Evolutionary conservation across 805 yeast species (phyloP).

Genomic region (Ogataea angusta): DNA sequence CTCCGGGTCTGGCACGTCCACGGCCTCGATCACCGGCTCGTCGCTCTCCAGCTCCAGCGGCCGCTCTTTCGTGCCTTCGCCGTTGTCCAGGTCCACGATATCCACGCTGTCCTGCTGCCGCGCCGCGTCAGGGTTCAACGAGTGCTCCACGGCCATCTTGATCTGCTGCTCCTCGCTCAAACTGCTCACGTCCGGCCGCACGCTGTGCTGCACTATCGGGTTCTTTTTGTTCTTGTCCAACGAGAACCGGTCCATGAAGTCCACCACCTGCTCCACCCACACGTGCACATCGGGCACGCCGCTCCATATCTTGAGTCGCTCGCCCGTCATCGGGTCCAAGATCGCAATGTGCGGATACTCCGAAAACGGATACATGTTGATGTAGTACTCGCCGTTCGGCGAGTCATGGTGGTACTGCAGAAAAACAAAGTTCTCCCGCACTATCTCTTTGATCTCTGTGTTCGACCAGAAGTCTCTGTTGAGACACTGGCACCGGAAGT

Average conservation of each 20-base stretch:
- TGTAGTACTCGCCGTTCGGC: slow-evolving; percentile 66
- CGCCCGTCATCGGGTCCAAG: slow-evolving; percentile 94
- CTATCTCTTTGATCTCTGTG: slow-evolving; percentile 55
- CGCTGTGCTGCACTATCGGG: slow-evolving; percentile 62
- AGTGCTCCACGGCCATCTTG: slow-evolving; percentile 68
- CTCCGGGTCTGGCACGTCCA: slow-evolving; percentile 61
- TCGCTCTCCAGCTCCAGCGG: slow-evolving; percentile 5
- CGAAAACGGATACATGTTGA: slow-evolving; percentile 66
- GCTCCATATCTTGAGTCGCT: slow-evolving; percentile 76
- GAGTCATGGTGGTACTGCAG: slow-evolving; percentile 83
- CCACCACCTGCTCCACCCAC: slow-evolving; percentile 67
- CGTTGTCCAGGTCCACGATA: slow-evolving; percentile 21
- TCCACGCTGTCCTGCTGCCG: slow-evolving; percentile 30
- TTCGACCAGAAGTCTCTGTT: slow-evolving; percentile 94
- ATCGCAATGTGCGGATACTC: slow-evolving; percentile 87
- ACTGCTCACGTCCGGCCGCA: slow-evolving; percentile 56
- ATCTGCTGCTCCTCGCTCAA: slow-evolving; percentile 83
- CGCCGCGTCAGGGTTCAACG: slow-evolving; percentile 34
- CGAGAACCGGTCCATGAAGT: slow-evolving; percentile 64
- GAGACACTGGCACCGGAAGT: slow-evolving; percentile 83
- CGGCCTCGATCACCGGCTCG: slow-evolving; percentile 16
- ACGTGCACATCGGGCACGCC: slow-evolving; percentile 56
- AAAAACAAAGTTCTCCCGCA: slow-evolving; percentile 70
- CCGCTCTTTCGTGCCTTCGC: slow-evolving; percentile 5
- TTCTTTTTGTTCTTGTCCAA: slow-evolving; percentile 60